Base-by-base conservation (phyloP, 805 yeast species). In the Ogataea populi-albae region DNA sequence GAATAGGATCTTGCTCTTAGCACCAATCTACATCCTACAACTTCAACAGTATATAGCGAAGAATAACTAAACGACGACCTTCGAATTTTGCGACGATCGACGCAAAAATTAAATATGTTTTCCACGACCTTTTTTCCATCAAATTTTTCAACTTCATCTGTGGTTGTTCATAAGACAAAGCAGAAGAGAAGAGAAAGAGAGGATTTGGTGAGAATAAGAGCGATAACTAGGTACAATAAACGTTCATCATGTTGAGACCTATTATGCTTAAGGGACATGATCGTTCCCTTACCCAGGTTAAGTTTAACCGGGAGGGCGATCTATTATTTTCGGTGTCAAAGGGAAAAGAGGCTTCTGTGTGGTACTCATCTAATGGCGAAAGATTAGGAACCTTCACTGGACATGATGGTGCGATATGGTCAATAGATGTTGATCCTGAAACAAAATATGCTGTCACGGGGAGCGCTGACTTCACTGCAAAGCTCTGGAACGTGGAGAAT, bases 301-400 rank as follows among this genome's bases (percentile, higher is more conserved):
- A 86, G 61, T 93, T 81, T 70, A 93, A 93, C 75, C 74, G 79
- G 45, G 98, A 94, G 57, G 99, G 99, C 30, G 99, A 93, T 62
- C 65, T 93, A 49, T 74, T 93, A 38, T 82, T 93, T 60, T 81
- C 98, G 8, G 89, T 86, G 26, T 87, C 96, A 46, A 88, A 93
- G 64, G 98, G 93, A 73, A 74, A 75, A 52, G 77, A 80, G 35
- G 95, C 94, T 2, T 81, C 89, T 30, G 81, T 91, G 43, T 94
- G 98, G 97, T 93, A 76, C 65, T 78, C 97, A 20, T 80, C 84
- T 45, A 91, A 89, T 61, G 99, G 99, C 54, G 98, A 93, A 67
- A 79, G 98, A 63, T 65, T 93, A 40, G 99, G 98, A 33, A 93
- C 99, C 41, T 76, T 86, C 49, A 78, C 65, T 27, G 89, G 89